Evolutionary conservation across 148 eudicot genomes (phyloP), one percentile per base, ranked within the genome.

Genomic region (Camellia lanceoleosa): DNA sequence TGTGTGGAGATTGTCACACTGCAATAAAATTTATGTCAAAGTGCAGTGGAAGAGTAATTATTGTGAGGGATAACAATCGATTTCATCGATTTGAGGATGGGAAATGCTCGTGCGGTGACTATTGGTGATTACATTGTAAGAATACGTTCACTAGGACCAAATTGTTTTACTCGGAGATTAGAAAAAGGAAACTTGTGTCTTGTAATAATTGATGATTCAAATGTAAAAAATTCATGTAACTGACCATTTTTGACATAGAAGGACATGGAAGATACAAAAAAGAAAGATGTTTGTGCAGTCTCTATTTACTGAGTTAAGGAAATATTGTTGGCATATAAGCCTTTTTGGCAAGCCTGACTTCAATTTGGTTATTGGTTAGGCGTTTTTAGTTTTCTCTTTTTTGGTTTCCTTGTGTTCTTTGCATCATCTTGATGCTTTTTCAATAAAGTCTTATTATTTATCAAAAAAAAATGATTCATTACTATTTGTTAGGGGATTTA

Each of bases 1-100:
- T 95, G 5, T 94, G 97, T 76, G 97, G 95, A 73, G 98, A 94
- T 87, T 94, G 98, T 81, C 98, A 94, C 84, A 86, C 78, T 63
- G 97, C 97, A 8, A 93, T 95, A 78, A 95, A 95, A 86, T 89
- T 83, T 81, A 91, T 95, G 87, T 91, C 97, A 9, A 93, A 78
- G 80, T 91, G 94, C 83, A 85, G 89, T 0, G 84, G 93, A 46
- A 87, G 97, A 83, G 84, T 84, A 5, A 93, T 95, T 78, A 90
- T 90, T 19, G 93, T 95, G 73, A 84, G 97, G 83, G 98, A 93
- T 80, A 91, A 95, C 80, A 93, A 78, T 77, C 79, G 98, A 42
- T 95, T 93, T 75, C 97, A 95, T 83, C 86, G 82, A 49, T 91
- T 95, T 71, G 89, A 91, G 79, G 89, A 88, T 77, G 97, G 98